These are phyloP conservation scores for Apiospora aurea DNA, from an alignment of 2,329 filamentous ascomycete species.

Conservation along the genomic window DNA sequence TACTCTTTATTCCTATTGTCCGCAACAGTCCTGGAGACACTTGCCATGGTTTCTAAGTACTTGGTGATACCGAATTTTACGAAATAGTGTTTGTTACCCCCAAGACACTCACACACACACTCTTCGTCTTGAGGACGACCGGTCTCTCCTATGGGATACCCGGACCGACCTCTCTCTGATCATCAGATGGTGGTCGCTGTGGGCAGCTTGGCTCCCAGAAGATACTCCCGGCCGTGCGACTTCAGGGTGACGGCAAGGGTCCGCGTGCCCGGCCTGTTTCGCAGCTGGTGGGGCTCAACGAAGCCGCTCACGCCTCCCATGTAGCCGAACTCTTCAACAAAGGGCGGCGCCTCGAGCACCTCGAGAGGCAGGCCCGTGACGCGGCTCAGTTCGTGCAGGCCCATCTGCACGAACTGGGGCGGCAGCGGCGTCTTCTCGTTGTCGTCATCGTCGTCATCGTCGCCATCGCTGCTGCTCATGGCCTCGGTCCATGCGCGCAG, in stretches of 20 bases:
- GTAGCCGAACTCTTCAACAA: slow-evolving; percentile 50
- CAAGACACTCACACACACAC: not conserved
- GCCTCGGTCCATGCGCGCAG: slow-evolving; percentile 45
- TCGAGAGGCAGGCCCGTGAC: slow-evolving; percentile 45
- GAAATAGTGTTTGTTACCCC: not conserved
- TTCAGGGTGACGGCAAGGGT: slow-evolving; percentile 43
- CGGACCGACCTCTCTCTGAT: no score
- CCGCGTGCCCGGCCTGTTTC: slow-evolving; percentile 39
- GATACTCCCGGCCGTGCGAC: slow-evolving; percentile 8
- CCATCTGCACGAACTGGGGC: slow-evolving; percentile 37
- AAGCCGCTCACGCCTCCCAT: slow-evolving; percentile 46
- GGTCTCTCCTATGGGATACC: no score
- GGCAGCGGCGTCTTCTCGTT: not conserved
- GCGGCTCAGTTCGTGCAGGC: slow-evolving; percentile 43
- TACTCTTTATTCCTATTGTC: not conserved
- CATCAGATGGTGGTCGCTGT: slow-evolving; percentile 1
- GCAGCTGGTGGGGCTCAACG: slow-evolving; percentile 49
- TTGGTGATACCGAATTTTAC: not conserved
- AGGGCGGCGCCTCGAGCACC: slow-evolving; percentile 45
- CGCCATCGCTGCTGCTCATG: slow-evolving; percentile 38
- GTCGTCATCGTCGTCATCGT: slow-evolving; percentile 25
- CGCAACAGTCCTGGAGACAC: no score
- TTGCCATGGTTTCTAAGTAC: not conserved
- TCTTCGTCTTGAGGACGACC: not conserved
- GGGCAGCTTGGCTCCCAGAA: slow-evolving; percentile 5